Base-by-base conservation (phyloP, 75 land plant species). In the Cupressus sempervirens region DNA sequence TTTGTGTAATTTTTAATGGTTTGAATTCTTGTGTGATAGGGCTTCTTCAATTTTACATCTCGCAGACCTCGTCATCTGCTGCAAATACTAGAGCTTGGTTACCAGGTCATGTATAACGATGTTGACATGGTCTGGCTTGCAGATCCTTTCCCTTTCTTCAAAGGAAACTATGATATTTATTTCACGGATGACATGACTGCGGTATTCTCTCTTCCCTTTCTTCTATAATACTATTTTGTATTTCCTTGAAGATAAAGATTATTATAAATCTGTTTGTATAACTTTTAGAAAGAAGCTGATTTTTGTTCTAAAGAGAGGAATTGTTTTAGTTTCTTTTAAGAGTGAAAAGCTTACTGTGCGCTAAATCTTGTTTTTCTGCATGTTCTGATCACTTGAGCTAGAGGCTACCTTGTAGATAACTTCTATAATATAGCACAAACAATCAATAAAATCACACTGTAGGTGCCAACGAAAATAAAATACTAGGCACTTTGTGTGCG, bases 91-190 rank as follows among this genome's bases (percentile, higher is more conserved):
- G 95, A 97, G 86, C 94, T 97, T 73, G 99, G 99, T 14, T 97
- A 95, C 87, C 88, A 87, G 77, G 99, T 97, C 35, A 91, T 97
- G 93, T 97, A 97, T 87, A 97, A 97, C 86, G 99, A 97, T 89
- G 99, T 95, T 81, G 99, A 97, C 85, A 95, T 97, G 99, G 98
- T 97, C 30, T 97, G 99, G 99, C 76, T 94, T 86, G 93, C 88
- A 34, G 99, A 97, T 91, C 99, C 99, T 7, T 97, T 97, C 72
- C 91, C 93, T 14, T 94, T 90, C 86, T 83, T 97, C 82, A 70
- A 87, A 84, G 93, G 96, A 16, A 77, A 91, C 62, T 94, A 93
- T 84, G 99, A 97, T 87, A 90, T 97, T 43, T 97, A 97, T 86
- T 94, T 97, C 90, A 97, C 93, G 1, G 99, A 97, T 86, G 99